A percentile compares a stretch with the other conserved stretches of the same genome.
These are phyloP conservation scores for Monosporascus sp. DNA, from an alignment of 2,329 filamentous ascomycete genomes.

Conservation along the genomic window DNA sequence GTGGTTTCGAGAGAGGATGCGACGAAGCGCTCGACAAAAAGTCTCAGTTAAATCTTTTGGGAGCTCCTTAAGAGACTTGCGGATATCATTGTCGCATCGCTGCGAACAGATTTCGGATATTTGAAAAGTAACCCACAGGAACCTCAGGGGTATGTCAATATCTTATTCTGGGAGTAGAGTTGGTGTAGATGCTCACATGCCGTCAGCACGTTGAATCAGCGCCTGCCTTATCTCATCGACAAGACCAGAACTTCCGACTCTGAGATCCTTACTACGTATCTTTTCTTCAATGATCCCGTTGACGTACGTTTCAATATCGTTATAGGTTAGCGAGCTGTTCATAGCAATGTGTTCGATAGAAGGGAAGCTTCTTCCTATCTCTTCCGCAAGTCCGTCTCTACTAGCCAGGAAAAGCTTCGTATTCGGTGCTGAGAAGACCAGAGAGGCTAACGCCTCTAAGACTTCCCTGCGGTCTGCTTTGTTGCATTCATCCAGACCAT, in stretches of 20 bases:
- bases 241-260: constrained; percentile 9
- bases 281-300: constrained; percentile 8
- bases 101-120: constrained; percentile 11
- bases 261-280: constrained; percentile 6
- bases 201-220: constrained; percentile 22
- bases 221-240: constrained; percentile 18
- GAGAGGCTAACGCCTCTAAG: constrained; percentile 8
- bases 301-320: constrained; percentile 18
- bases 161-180: neutral
- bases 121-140: constrained; percentile 14
- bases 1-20: too few species aligned
- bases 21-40: constrained; percentile 10
- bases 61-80: constrained; percentile 21
- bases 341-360: constrained; percentile 8
- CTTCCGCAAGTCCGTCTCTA: constrained; percentile 7
- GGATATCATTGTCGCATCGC: constrained; percentile 16
- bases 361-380: constrained; percentile 3
- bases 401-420: constrained; percentile 2
- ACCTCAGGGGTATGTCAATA: constrained; percentile 9
- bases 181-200: constrained; percentile 24
- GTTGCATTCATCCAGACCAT: constrained; percentile 24
- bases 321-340: neutral
- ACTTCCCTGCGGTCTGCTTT: constrained; percentile 10
- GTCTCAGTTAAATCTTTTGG: constrained; percentile 25
- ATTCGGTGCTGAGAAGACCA: constrained; percentile 10